These are phyloP conservation scores for Mortierella sp. DNA, from an alignment of 371 early-diverging fungal species.

Conservation along the genomic window DNA sequence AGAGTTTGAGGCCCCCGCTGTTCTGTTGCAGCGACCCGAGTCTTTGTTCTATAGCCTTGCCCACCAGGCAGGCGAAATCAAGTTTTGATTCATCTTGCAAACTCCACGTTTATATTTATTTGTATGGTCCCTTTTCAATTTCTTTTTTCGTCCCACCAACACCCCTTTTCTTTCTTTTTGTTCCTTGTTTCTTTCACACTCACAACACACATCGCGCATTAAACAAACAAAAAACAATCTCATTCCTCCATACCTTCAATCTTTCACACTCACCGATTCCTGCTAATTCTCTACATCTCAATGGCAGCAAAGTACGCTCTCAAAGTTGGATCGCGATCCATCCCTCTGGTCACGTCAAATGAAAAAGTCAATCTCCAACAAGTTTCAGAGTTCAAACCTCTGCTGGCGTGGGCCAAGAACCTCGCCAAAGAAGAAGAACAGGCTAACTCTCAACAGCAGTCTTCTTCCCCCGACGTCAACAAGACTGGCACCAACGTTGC, in stretches of 20 bases:
- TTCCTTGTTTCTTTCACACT: not conserved
- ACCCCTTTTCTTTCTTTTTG: too few species aligned
- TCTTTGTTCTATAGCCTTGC: conserved; percentile 73
- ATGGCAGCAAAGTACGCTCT: conserved; percentile 52
- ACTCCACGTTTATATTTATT: not conserved
- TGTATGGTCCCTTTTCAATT: too few species aligned
- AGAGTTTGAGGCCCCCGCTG: conserved; percentile 78
- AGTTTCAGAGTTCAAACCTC: conserved; percentile 72
- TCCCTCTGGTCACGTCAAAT: conserved; percentile 51
- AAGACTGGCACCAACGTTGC: not conserved
- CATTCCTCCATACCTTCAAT: not conserved
- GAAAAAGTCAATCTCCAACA: conserved; percentile 56
- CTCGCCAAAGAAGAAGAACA: conserved; percentile 61
- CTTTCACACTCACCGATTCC: not conserved
- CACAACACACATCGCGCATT: not conserved
- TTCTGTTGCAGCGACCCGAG: conserved; percentile 64
- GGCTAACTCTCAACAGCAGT: conserved; percentile 19
- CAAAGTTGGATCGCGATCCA: conserved; percentile 47
- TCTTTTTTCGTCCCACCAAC: not conserved
- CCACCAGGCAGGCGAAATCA: conserved; percentile 57
- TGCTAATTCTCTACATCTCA: not conserved
- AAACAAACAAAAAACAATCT: not conserved
- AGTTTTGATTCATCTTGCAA: not conserved
- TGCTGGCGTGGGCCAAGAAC: conserved; percentile 75
- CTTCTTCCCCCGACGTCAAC: not conserved